Conservation (phyloP, 2,329 filamentous ascomycete species). For the Aspergillus pseudoglaucus region DNA sequence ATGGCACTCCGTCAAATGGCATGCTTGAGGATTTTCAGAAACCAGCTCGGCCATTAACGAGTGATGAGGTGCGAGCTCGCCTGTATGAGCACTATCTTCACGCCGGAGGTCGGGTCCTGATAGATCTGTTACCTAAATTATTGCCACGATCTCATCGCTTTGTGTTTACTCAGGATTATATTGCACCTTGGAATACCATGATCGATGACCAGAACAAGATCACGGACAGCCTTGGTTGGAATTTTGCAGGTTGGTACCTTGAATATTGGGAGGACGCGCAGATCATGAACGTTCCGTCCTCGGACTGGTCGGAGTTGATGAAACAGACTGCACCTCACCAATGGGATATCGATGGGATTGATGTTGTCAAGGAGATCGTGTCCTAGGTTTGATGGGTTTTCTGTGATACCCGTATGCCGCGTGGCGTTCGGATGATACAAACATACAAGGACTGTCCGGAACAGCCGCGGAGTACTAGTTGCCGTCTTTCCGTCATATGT, state of each 20-base stretch:
- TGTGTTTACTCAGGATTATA: conserved; percentile 29
- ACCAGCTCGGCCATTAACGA: conserved; percentile 13
- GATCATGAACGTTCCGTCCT: conserved; percentile 20
- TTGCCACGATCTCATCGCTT: conserved; percentile 16
- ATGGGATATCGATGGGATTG: conserved; percentile 23
- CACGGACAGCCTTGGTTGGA: conserved; percentile 38
- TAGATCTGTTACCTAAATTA: conserved; percentile 16
- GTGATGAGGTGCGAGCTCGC: conserved; percentile 13
- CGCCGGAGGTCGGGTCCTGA: conserved; percentile 14
- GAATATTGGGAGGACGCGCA: conserved; percentile 38
- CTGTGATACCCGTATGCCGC: too few relatives aligned
- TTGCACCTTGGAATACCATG: conserved; percentile 30
- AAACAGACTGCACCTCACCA: conserved; percentile 19
- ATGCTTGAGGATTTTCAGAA: conserved; percentile 16
- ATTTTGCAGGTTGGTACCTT: conserved; percentile 36
- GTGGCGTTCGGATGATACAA: too few relatives aligned
- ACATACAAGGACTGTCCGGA: too few relatives aligned
- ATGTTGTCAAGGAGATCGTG: conserved; percentile 17
- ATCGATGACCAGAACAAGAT: conserved; percentile 15
- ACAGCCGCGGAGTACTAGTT: too few relatives aligned
- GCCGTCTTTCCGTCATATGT: too few relatives aligned
- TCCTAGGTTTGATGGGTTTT: conserved; percentile 22
- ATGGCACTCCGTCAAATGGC: conserved; percentile 16
- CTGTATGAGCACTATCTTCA: conserved; percentile 21
- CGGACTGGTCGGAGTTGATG: conserved; percentile 23